These are phyloP conservation scores for Neocallimastix lanati DNA, from an alignment of 192 early-diverging fungal species.

Conservation along the genomic window DNA sequence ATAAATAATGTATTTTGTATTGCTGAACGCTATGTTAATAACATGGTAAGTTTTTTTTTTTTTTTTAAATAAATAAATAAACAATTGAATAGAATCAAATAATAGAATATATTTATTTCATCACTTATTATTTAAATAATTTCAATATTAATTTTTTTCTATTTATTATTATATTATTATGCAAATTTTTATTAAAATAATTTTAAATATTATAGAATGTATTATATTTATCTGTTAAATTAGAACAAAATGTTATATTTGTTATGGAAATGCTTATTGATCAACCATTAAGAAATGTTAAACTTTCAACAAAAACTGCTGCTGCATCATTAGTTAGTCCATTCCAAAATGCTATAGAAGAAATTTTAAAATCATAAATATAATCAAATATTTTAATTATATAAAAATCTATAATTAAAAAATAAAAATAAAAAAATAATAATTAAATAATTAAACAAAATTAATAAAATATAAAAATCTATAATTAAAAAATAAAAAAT, in stretches of 20 bases:
- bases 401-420: too few species aligned
- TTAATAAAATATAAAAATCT: too few species aligned
- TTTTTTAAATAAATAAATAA: too few species aligned
- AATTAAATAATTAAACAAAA: too few species aligned
- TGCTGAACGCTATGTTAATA: slow-evolving; percentile 33
- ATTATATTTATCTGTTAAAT: not conserved
- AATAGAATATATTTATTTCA: not conserved
- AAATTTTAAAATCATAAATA: not conserved
- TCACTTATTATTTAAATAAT: not conserved
- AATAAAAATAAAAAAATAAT: too few species aligned
- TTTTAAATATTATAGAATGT: not conserved
- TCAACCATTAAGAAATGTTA: not conserved
- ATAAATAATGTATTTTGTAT: slow-evolving; percentile 45
- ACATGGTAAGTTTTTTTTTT: slow-evolving; percentile 18
- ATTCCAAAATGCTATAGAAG: not conserved
- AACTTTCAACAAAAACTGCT: not conserved
- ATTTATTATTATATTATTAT: too few species aligned
- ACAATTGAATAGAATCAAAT: not conserved
- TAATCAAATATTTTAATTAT: not conserved
- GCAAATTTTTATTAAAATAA: too few species aligned
- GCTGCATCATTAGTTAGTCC: not conserved
- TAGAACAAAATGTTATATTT: not conserved
- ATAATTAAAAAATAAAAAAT: too few species aligned
- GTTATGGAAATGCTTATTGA: not conserved
- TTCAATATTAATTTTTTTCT: not conserved